These are phyloP conservation scores for Mallotus nudiflorus DNA, from an alignment of 345 rosid genomes.

Conservation along the genomic window DNA sequence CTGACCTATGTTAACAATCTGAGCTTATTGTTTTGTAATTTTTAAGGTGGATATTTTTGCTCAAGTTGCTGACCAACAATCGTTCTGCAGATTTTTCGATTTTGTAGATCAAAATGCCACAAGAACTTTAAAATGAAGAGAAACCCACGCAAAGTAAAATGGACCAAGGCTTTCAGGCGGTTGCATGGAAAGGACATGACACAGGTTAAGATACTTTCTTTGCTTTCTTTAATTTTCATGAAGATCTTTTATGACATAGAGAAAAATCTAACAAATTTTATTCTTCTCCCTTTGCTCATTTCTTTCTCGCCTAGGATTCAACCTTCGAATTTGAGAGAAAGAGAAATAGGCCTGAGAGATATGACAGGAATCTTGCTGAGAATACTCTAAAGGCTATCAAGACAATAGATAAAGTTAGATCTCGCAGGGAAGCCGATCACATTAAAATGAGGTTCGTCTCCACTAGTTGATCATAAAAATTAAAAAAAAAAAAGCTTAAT, in stretches of 20 bases:
- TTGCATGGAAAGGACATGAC: conserved; percentile 95
- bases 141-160: conserved; percentile 91
- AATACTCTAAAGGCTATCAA: conserved; percentile 76
- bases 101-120: conserved; percentile 90
- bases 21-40: no score
- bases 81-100: conserved; percentile 67
- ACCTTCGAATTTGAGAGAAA: conserved; percentile 96
- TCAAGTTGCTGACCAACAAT: background rate
- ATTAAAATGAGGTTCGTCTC: conserved; percentile 48
- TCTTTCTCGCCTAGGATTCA: conserved; percentile 46
- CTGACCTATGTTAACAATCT: background rate
- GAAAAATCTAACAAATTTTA: background rate
- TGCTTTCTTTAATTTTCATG: background rate
- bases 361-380: conserved; percentile 76
- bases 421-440: conserved; percentile 50
- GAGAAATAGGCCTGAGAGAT: conserved; percentile 95
- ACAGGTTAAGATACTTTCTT: conserved; percentile 44
- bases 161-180: conserved; percentile 92
- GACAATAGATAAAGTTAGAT: conserved; percentile 83
- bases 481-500: background rate
- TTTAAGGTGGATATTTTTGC: background rate
- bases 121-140: conserved; percentile 99
- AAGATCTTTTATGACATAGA: background rate
- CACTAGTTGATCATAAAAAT: background rate
- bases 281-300: background rate